These are phyloP conservation scores for Heterobasidion parviporum DNA, from an alignment of 1,284 basidiomycete species.

Conservation along the genomic window DNA sequence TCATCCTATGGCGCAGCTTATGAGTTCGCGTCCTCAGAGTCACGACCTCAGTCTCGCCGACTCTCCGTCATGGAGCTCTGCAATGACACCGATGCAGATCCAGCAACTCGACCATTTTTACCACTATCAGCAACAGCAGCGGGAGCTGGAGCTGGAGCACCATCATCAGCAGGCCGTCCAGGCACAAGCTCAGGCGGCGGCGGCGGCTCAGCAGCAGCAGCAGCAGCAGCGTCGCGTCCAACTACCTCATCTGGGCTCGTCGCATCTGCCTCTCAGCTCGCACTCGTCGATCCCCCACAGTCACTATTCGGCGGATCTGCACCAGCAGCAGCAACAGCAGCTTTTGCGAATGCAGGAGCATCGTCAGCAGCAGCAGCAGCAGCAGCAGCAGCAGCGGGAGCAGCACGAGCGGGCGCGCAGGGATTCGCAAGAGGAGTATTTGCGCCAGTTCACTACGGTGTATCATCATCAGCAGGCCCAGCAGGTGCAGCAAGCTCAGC, in stretches of 20 bases:
- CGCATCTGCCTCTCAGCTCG: slow-evolving; percentile 36
- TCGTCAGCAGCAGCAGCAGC: slow-evolving; percentile 14
- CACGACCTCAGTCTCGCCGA: slow-evolving; percentile 65
- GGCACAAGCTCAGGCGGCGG: not conserved
- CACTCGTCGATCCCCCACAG: slow-evolving; percentile 32
- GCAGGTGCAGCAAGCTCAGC: slow-evolving; percentile 13
- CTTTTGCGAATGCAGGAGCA: slow-evolving; percentile 19
- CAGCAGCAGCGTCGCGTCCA: slow-evolving; percentile 7
- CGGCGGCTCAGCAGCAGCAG: slow-evolving; percentile 2
- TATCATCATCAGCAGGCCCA: slow-evolving; percentile 17
- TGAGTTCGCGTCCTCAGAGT: slow-evolving; percentile 37
- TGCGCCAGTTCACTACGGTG: slow-evolving; percentile 17
- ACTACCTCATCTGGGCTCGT: slow-evolving; percentile 31
- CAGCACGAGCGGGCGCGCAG: slow-evolving; percentile 20
- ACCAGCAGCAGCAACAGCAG: slow-evolving; percentile 34
- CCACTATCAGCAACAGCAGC: slow-evolving; percentile 11
- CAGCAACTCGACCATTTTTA: slow-evolving; percentile 29
- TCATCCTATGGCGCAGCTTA: slow-evolving; percentile 24
- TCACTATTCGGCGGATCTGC: slow-evolving; percentile 34
- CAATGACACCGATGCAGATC: slow-evolving; percentile 47
- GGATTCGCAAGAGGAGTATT: slow-evolving; percentile 24
- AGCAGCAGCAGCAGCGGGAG: slow-evolving; percentile 15
- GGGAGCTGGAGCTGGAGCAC: slow-evolving; percentile 17
- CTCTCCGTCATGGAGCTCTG: slow-evolving; percentile 81
- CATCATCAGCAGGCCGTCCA: slow-evolving; percentile 16